Evolutionary conservation across 441 rosid species (phyloP).

Genomic region (Eugenia klotzschiana): DNA sequence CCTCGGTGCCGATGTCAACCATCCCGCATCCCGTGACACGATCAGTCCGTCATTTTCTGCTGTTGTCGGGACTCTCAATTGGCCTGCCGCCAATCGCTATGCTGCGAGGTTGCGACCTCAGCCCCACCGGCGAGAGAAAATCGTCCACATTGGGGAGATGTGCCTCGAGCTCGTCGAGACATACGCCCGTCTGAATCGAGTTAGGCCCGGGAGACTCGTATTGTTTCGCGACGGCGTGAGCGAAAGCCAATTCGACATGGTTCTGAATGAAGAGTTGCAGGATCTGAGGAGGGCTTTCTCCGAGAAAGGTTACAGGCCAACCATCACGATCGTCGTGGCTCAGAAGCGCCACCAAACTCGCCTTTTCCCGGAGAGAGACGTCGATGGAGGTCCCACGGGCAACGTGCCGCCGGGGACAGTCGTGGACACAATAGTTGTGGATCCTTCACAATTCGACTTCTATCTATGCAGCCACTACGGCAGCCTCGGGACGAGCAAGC

Average conservation of each 20-base stretch:
- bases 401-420: conserved; percentile 75
- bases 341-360: conserved; percentile 82
- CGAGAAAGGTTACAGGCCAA: conserved; percentile 32
- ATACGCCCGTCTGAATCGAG: conserved; percentile 23
- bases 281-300: conserved; percentile 35
- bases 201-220: conserved; percentile 41
- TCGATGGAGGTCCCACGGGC: conserved; percentile 22
- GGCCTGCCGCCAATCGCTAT: conserved; percentile 71
- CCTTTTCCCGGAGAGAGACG: conserved; percentile 26
- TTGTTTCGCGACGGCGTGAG: conserved; percentile 81
- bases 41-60: conserved; percentile 74
- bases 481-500: conserved; percentile 68
- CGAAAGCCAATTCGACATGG: conserved; percentile 81
- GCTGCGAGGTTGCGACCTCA: conserved; percentile 60
- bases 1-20: conserved; percentile 87
- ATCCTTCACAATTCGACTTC: conserved; percentile 59
- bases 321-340: conserved; percentile 56
- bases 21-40: conserved; percentile 38
- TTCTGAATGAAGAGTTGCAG: conserved; percentile 48
- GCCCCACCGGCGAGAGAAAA: conserved; percentile 39
- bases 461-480: conserved; percentile 73
- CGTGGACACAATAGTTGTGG: conserved; percentile 50
- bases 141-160: conserved; percentile 42
- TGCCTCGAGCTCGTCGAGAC: conserved; percentile 48
- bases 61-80: conserved; percentile 59